Conservation (phyloP, 192 early-diverging fungal genomes). For the Linnemannia hyalina region DNA sequence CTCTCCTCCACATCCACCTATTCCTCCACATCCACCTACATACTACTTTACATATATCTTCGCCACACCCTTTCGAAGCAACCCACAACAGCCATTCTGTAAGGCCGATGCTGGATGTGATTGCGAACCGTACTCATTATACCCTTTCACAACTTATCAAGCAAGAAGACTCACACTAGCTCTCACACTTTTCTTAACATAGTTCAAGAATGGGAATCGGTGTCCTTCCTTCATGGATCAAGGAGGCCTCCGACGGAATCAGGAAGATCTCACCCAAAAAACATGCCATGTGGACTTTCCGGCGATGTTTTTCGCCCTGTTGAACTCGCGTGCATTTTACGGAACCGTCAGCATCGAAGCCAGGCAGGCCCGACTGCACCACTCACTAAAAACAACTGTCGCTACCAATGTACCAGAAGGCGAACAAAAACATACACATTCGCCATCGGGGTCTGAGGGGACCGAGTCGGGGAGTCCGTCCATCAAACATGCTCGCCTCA, state of each 20-base stretch:
- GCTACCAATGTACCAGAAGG: background rate
- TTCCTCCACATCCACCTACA: too few species aligned
- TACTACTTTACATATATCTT: too few species aligned
- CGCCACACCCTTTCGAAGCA: too few species aligned
- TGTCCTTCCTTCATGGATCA: background rate
- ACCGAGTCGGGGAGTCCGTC: too few species aligned
- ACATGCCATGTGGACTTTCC: background rate
- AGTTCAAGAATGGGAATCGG: background rate
- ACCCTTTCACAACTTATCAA: background rate
- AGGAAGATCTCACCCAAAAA: background rate
- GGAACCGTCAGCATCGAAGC: background rate
- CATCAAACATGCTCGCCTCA: too few species aligned
- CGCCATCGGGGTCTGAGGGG: background rate
- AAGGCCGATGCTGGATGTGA: background rate
- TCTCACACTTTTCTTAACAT: background rate
- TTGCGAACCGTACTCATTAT: background rate
- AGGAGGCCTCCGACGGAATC: background rate
- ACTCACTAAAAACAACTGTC: background rate
- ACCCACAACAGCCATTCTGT: background rate
- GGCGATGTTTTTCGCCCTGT: background rate
- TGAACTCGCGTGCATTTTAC: slow-evolving; percentile 3
- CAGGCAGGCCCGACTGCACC: background rate
- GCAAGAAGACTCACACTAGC: background rate
- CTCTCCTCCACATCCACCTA: too few species aligned
- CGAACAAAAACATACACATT: background rate